Conservation (phyloP, 441 rosid genomes). For the Arabidopsis lyrata region DNA sequence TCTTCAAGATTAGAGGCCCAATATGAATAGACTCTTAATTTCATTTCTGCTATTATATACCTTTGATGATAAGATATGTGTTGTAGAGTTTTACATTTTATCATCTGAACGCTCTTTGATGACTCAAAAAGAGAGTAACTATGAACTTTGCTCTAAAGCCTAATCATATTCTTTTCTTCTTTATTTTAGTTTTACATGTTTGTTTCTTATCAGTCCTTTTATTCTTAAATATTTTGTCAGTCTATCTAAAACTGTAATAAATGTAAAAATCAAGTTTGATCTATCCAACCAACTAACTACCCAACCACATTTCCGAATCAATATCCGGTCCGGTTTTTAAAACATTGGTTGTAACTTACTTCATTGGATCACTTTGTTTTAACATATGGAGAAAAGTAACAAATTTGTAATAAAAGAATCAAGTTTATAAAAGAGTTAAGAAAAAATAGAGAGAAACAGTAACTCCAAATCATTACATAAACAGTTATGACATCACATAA, state of each 20-base stretch:
- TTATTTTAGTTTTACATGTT: neutral
- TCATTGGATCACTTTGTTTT: neutral
- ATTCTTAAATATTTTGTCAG: neutral
- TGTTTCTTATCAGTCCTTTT: neutral
- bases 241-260: neutral
- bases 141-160: no score
- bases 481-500: constrained; percentile 23
- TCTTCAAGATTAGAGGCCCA: constrained; percentile 14
- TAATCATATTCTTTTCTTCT: neutral
- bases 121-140: neutral
- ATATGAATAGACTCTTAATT: neutral
- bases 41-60: neutral
- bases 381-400: constrained; percentile 12
- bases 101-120: neutral
- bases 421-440: constrained; percentile 1
- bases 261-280: neutral
- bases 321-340: neutral
- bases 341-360: neutral
- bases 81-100: neutral
- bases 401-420: constrained; percentile 13
- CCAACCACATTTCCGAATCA: neutral
- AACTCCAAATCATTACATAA: constrained; percentile 23
- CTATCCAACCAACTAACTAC: neutral
- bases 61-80: neutral
- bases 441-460: neutral